A percentile compares a stretch with the other conserved stretches of the same genome.
These are phyloP conservation scores for Trichoderma gamsii DNA, from an alignment of 495 filamentous ascomycete genomes.

Conservation along the genomic window DNA sequence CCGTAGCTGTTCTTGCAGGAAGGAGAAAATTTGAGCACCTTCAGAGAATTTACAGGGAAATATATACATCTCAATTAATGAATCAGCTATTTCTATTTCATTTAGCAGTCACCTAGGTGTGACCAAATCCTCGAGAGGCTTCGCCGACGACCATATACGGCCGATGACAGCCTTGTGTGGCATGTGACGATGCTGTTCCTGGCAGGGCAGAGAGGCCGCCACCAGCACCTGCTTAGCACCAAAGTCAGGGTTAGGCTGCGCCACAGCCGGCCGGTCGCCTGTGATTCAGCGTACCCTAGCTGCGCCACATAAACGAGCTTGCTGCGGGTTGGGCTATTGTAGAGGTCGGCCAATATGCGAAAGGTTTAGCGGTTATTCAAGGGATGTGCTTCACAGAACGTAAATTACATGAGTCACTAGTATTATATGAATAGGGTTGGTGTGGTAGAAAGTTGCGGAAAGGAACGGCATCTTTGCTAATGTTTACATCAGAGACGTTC, in stretches of 20 bases:
- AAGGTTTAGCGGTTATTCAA: not conserved
- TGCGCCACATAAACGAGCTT: not conserved
- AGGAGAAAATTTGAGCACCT: not conserved
- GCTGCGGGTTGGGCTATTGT: not conserved
- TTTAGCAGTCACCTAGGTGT: not conserved
- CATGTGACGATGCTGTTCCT: conserved; percentile 7
- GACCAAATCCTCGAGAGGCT: not conserved
- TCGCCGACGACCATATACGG: not conserved
- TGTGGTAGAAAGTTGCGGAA: not conserved
- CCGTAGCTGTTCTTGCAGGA: not conserved
- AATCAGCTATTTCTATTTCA: not conserved
- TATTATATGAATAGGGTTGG: not conserved
- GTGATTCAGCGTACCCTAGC: not conserved
- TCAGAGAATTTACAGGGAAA: not conserved
- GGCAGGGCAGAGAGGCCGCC: conserved; percentile 1
- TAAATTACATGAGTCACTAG: no score
- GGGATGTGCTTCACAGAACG: not conserved
- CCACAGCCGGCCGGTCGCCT: not conserved
- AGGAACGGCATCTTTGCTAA: no score
- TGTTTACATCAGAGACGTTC: no score
- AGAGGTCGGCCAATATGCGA: no score
- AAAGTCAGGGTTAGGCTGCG: not conserved
- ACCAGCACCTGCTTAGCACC: not conserved
- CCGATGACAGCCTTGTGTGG: not conserved
- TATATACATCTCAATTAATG: not conserved